Percentiles rank a stretch among this genome's conserved stretches.
Evolutionary conservation across 2,329 filamentous ascomycete species (phyloP).

Genomic region (Bipolaris bicolor): DNA sequence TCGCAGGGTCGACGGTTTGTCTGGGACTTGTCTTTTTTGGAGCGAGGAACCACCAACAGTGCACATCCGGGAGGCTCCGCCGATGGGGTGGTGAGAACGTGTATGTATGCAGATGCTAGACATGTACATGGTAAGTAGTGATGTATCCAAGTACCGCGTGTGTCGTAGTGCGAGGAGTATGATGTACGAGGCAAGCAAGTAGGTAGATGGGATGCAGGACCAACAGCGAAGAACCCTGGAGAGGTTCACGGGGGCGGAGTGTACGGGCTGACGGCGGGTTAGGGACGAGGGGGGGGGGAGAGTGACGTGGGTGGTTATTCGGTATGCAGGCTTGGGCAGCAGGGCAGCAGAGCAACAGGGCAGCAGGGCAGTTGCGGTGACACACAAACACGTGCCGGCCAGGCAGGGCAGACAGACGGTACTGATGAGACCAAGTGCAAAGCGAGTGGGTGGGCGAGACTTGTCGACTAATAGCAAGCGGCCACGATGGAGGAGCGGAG

Average conservation of each 20-base stretch:
- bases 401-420: background rate
- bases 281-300: background rate
- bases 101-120: too few species aligned
- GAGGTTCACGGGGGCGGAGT: slow-evolving; percentile 1
- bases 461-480: slow-evolving; percentile 35
- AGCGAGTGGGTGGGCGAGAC: background rate
- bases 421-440: too few species aligned
- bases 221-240: slow-evolving; percentile 5
- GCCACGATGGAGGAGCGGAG: slow-evolving; percentile 36
- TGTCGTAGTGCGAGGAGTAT: too few species aligned
- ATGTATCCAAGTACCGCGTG: too few species aligned
- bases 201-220: background rate
- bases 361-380: slow-evolving; percentile 5
- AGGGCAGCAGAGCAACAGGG: slow-evolving; percentile 14
- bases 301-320: background rate
- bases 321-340: slow-evolving; percentile 22
- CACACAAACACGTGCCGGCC: slow-evolving; percentile 33
- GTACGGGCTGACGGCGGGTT: background rate
- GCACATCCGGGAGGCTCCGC: too few species aligned
- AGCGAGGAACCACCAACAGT: too few species aligned
- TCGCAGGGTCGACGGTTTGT: background rate
- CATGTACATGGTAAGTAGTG: too few species aligned
- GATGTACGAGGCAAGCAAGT: too few species aligned
- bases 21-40: too few species aligned
- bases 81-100: too few species aligned